Base-by-base conservation (phyloP, 2,329 filamentous ascomycete genomes). In the Phoma sp. region DNA sequence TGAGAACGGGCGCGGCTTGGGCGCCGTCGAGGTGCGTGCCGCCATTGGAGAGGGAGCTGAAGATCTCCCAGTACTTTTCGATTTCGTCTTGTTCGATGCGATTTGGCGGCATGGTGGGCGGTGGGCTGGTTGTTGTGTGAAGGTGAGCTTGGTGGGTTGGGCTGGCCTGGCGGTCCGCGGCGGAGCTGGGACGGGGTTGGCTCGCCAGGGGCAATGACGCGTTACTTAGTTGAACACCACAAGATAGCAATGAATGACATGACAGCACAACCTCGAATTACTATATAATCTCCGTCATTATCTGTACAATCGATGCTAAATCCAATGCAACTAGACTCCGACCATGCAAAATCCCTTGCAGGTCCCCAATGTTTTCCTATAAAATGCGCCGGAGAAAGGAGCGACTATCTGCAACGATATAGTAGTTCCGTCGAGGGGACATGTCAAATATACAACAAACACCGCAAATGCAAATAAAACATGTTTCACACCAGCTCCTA, bases 51-150 rank as follows among this genome's bases (percentile, higher is more conserved):
- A 91, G 83, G 29, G 87, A 87, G 60, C 85, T 82, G 78, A 91
- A 91, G 71, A 91, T 91, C 76, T 91, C 88, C 88, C 88, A 91
- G 77, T 91, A 91, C 61, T 88, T 86, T 69, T 90, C 87, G 63
- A 91, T 85, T 74, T 91, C 88, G 79, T 85, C 87, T 75, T 89
- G 86, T 69, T 89, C 87, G 64, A 90, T 90, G 58, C 80, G 78
- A 61, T 85, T 84, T 62, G 71, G 66, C 42, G 74, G 64, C 75
- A 76, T 76, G 47, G 49, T 55, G 55, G 32, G 47, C 25, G 29
- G 23, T 29, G 32, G 28, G 29, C 20, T 25, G 32, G 30, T 26
- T 25, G 33, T 28, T 23, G 32, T 2, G 43, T 46, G 30, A 17
- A 32, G 45, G 29, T 21, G 39, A 23, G 32, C 17, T 36, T n/a